A percentile compares a stretch with the other conserved stretches of the same genome.
Evolutionary conservation across 352 stramenopile species (phyloP).

Genomic region (Globisporangium nunn): DNA sequence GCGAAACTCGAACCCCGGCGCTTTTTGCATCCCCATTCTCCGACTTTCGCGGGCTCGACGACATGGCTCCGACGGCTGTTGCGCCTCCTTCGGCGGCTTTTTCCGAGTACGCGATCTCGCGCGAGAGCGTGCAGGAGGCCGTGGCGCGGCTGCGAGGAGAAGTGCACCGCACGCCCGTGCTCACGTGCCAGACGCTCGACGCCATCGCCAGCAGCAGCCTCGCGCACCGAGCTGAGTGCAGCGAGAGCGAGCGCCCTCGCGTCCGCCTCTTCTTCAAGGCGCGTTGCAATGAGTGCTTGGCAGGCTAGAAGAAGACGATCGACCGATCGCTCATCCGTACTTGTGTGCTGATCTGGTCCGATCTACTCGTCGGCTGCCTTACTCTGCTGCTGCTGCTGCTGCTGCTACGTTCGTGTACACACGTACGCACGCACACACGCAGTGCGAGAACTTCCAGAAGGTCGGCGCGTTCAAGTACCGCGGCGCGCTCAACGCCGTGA

Average conservation of each 20-base stretch:
- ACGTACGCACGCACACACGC: too few species aligned
- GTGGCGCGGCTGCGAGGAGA: slow-evolving; percentile 45
- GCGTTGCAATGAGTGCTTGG: background rate
- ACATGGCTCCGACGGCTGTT: background rate
- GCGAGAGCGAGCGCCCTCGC: background rate
- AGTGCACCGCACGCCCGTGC: slow-evolving; percentile 59
- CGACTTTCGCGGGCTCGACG: background rate
- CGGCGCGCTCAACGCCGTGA: slow-evolving; percentile 64
- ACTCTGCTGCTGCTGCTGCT: background rate
- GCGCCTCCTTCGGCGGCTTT: background rate
- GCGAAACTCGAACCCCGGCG: too few species aligned
- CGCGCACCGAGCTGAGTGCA: background rate
- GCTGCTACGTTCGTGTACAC: background rate
- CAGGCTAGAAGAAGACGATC: too few species aligned
- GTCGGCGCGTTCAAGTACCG: slow-evolving; percentile 84
- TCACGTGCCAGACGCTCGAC: slow-evolving; percentile 54
- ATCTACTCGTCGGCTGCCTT: background rate
- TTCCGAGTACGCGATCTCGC: slow-evolving; percentile 44
- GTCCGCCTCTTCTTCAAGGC: slow-evolving; percentile 66
- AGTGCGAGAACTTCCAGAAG: slow-evolving; percentile 82
- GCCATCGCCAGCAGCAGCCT: slow-evolving; percentile 20
- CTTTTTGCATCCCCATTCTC: too few species aligned
- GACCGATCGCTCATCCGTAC: too few species aligned
- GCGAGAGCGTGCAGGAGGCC: slow-evolving; percentile 39
- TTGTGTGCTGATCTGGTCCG: background rate